Evolutionary conservation across 1,139 yeast genomes (phyloP), one percentile per base, ranked within the genome.

Genomic region (Protomyces inundatus): DNA sequence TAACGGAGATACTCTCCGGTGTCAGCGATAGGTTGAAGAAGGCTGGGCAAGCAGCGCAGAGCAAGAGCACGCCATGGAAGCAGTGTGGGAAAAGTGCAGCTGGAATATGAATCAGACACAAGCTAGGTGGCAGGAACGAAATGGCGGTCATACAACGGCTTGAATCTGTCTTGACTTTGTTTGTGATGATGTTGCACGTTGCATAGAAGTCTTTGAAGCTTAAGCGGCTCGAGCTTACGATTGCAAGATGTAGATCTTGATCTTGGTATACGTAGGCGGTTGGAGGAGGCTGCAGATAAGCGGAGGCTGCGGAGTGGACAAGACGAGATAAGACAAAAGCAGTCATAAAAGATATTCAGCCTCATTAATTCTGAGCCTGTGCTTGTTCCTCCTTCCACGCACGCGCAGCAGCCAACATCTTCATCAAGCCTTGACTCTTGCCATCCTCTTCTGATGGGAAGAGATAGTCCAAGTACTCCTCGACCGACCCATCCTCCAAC

Each of bases 381-480:
- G 39, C 39, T 36, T 36, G 54, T 50, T 54, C 32, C 30, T 64
- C 65, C 61, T 65, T 61, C 66, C 66, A 65, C 6, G 60, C 58
- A n/a, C 58, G 42, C 7, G 66, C 65, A 33, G 54, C 48, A 9
- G 57, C 66, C 42, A 65, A 35, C 37, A 65, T 33, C 23, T 39
- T 62, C 50, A 59, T 59, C 61, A 65, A 50, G n/a, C 64, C 64
- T 45, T 51, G 50, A 37, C 58, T 54, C 63, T 51, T 50, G 14
- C 50, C 59, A 16, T 54, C 65, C 61, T 76, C 77, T 68, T 84
- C 87, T 61, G 82, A 85, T 0, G 95, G 90, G 72, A 88, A 90
- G 3, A 82, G 76, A 73, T 85, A 88, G 66, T 84, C 91, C 35
- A 55, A 51, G 42, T 67, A 68, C 60, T 87, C 91, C 68, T 81